Base-by-base conservation (phyloP, 2,329 filamentous ascomycete genomes). In the Aspergillus sp. region DNA sequence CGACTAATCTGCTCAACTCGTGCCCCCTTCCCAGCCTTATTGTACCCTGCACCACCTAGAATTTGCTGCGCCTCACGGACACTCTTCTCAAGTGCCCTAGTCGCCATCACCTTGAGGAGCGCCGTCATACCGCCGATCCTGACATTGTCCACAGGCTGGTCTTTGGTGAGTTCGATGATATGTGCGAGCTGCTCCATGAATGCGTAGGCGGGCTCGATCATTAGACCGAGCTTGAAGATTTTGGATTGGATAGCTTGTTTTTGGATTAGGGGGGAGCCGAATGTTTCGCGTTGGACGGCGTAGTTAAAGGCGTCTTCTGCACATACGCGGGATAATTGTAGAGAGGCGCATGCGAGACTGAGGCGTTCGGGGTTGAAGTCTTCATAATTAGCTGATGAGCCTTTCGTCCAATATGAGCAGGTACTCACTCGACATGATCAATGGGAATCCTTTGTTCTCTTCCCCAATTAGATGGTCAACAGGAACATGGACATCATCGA, bases 311-410 rank as follows among this genome's bases (percentile, higher is more conserved):
- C 82, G 5, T 80, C 69, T 44, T 74, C 67, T 2, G 84, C 71
- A 6, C 80, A 83, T 4, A 85, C 79, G 3, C 79, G 73, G 2
- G 83, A 74, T 53, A 83, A 74, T 4, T 85, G 73, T 1, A 84
- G 82, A 1, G 79, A 77, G 1, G 79, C 76, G 38, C 86, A 80
- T 2, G 82, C 76, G 48, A 89, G 84, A 5, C 74, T 74, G 4
- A 88, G 73, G 0, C 85, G 78, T 63, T 90, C 85, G 61, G 88
- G 84, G 66, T 89, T 89, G 75, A 89, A 88, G 68, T 88, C 73
- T 63, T 37, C 27, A 20, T 13, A 17, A 13, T 45, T 23, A 45
- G 19, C 19, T 38, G 12, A 13, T 6, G 19, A 9, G 13, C 41
- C 10, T 22, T 23, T 20, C 19, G 2, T 20, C 13, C 5, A 15